Evolutionary conservation across 345 rosid genomes (phyloP).

Genomic region (Zanthoxylum bungeanum): DNA sequence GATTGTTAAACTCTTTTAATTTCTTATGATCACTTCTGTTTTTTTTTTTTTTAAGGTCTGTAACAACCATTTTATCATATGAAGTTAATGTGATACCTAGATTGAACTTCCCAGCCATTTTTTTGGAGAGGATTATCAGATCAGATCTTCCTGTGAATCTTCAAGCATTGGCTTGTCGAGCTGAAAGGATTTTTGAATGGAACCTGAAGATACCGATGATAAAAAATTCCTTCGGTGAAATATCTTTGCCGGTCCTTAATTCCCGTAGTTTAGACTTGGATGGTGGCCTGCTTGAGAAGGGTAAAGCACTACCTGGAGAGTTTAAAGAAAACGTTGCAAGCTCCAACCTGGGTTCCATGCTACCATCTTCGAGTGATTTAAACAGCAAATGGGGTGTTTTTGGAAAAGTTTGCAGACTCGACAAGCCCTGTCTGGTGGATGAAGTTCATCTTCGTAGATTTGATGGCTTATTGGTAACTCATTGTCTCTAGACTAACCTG

Average conservation of each 20-base stretch:
- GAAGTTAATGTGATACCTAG: constrained; percentile 90
- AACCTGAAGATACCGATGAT: constrained; percentile 33
- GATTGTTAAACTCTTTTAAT: background rate
- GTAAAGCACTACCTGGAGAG: constrained; percentile 24
- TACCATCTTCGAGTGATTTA: constrained; percentile 47
- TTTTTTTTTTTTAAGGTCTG: constrained; percentile 41
- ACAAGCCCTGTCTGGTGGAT: constrained; percentile 76
- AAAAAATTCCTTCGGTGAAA: constrained; percentile 28
- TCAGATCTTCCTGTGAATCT: constrained; percentile 97
- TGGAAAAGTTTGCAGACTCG: constrained; percentile 79
- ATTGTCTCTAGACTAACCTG: constrained; percentile 23
- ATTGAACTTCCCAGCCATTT: constrained; percentile 89
- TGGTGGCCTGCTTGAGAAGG: constrained; percentile 27
- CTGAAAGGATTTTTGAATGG: constrained; percentile 54
- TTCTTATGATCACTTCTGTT: background rate
- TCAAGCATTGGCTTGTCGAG: constrained; percentile 75
- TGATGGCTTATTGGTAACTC: constrained; percentile 85
- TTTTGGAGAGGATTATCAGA: constrained; percentile 87
- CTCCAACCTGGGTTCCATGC: constrained; percentile 38
- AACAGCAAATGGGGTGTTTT: constrained; percentile 68
- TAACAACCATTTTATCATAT: constrained; percentile 61
- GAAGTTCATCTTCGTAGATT: constrained; percentile 98
- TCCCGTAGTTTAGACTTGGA: constrained; percentile 33
- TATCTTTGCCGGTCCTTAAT: constrained; percentile 23
- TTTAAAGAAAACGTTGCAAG: constrained; percentile 29